phyloP scores from a whole-genome alignment of 2,329 filamentous ascomycete genomes.

The Phoma sp. region DNA sequence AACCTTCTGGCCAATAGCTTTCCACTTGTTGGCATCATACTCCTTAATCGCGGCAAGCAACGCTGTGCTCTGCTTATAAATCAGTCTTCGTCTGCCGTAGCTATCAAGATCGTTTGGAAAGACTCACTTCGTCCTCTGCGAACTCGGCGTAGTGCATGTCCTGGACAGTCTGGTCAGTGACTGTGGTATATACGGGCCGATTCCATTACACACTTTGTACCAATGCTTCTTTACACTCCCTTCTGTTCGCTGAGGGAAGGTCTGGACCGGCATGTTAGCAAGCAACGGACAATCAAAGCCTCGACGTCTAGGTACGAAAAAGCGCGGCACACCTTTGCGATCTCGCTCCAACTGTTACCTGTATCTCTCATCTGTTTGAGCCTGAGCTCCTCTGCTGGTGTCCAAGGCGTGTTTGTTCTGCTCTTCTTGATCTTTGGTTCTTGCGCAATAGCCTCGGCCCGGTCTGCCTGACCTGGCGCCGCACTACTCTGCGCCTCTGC shows the following conservation, averaged over 20 bases:
- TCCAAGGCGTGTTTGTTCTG: conserved; percentile 98
- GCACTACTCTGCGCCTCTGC: conserved; percentile 29
- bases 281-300: background rate
- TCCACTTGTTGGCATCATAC: conserved; percentile 99
- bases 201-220: conserved; percentile 77
- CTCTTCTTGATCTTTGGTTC: conserved; percentile 77
- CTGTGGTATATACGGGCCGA: conserved; percentile 18
- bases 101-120: conserved; percentile 9
- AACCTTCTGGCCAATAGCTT: conserved; percentile 93
- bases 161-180: conserved; percentile 55
- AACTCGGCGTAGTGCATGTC: conserved; percentile 99
- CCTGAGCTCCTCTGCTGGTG: conserved; percentile 87
- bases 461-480: conserved; percentile 29
- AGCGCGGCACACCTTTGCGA: conserved; percentile 76
- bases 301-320: background rate
- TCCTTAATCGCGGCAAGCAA: conserved; percentile 95
- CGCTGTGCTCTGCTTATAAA: conserved; percentile 68
- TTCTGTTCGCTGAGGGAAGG: conserved; percentile 90
- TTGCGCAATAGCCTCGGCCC: conserved; percentile 33
- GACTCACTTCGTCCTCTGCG: conserved; percentile 86
- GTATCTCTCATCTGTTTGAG: conserved; percentile 94
- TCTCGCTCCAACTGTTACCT: conserved; percentile 95
- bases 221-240: conserved; percentile 99
- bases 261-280: conserved; percentile 58
- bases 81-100: conserved; percentile 30